Evolutionary conservation across 495 filamentous ascomycete species (phyloP).

Genomic region (Penicillium argentinense): DNA sequence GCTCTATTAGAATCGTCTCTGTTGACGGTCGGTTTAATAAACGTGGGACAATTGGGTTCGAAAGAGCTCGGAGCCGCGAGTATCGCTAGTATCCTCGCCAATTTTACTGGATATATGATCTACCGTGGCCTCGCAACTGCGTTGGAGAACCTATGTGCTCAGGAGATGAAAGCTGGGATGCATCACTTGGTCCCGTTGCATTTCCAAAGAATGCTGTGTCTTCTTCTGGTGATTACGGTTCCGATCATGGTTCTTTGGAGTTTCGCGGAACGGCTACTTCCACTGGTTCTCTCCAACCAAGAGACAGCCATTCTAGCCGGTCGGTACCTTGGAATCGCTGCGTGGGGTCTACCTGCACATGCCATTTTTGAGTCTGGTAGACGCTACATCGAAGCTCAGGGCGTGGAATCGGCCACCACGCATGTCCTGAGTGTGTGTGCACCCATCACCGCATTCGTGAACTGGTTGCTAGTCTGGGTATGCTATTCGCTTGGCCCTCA

Average conservation of each 20-base stretch:
- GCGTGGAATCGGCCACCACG: not conserved
- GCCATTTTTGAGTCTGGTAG: not conserved
- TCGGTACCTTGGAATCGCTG: not conserved
- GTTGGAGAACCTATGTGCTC: not conserved
- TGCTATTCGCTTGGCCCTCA: too few species aligned
- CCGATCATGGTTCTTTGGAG: not conserved
- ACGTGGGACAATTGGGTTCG: not conserved
- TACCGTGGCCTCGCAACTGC: not conserved
- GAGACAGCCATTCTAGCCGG: not conserved
- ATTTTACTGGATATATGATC: not conserved
- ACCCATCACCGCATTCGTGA: not conserved
- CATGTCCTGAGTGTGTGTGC: not conserved
- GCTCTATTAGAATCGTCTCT: not conserved
- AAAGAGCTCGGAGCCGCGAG: not conserved
- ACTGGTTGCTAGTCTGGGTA: constrained; percentile 1
- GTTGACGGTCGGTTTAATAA: not conserved
- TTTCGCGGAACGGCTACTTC: not conserved
- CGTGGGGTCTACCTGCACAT: not conserved
- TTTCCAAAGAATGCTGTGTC: not conserved
- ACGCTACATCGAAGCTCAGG: not conserved
- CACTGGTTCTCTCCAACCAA: not conserved
- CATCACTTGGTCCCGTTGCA: not conserved
- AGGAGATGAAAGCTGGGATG: not conserved
- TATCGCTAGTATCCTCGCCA: not conserved
- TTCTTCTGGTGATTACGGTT: not conserved